Evolutionary conservation across 2,329 filamentous ascomycete species (phyloP), one percentile per base, ranked within the genome.

Genomic region (Botrytis tulipae): DNA sequence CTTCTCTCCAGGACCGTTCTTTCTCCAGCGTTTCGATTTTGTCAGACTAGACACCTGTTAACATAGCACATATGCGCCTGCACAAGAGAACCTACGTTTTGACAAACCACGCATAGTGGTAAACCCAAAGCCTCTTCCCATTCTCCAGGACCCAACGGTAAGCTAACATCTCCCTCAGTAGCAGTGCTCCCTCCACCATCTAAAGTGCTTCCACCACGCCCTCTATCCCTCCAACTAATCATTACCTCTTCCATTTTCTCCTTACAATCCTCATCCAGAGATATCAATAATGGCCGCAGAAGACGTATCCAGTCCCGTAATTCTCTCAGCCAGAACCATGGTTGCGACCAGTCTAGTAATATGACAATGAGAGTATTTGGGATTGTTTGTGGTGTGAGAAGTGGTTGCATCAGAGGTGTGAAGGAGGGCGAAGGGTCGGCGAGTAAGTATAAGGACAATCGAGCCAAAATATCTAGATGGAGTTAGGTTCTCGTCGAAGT

Each of bases 311-410:
- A 99, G 81, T 92, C 92, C 80, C 93, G 89, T 73, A 99, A 85
- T 82, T 97, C 92, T 74, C 93, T 89, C 80, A 98, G 88, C 94
- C 97, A 99, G 76, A 90, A 86, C 90, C 96, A 97, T 22, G 96
- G 96, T 80, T 96, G 90, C 74, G 93, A 92, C 96, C 96, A 99
- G 84, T 98, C 95, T 61, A 99, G 87, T n/a, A 99, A 85, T 79
- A 99, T 90, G 75, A 97, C 93, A 76, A 98, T 88, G 75, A 97
- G 87, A 65, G 93, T 97, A 82, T 97, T 92, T 44, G 93, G 91
- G 80, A 97, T 92, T 10, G 93, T 91, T 82, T 93, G 89, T 61
- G 93, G 91, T 29, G 92, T 97, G 75, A 98, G 87, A 70, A 97
- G 91, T 37, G 95, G 94, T 77, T 91, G 91, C 75, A 98, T 87